Percentiles rank a stretch among this genome's conserved stretches.
These are phyloP conservation scores for Erodium chrysanthum DNA, from an alignment of 441 rosid species.

Conservation along the genomic window DNA sequence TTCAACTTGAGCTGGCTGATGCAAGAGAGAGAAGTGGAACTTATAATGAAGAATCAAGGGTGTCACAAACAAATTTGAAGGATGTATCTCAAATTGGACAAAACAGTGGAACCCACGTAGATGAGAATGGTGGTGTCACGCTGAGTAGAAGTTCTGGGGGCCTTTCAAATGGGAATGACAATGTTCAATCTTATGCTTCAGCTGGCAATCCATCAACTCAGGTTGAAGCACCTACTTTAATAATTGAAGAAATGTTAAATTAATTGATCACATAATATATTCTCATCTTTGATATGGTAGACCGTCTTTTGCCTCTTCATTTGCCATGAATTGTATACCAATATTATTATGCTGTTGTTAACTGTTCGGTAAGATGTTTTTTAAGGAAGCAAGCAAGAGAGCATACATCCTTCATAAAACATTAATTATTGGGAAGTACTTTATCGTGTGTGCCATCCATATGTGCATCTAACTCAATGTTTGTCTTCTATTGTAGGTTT, in stretches of 20 bases:
- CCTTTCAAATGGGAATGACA: slow-evolving; percentile 50
- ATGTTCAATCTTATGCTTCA: slow-evolving; percentile 32
- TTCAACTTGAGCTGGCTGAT: slow-evolving; percentile 72
- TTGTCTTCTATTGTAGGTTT: background rate
- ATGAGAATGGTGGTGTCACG: slow-evolving; percentile 36
- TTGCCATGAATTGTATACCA: background rate
- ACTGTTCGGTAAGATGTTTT: background rate
- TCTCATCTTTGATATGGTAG: background rate
- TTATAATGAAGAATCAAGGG: slow-evolving; percentile 24
- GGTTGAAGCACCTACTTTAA: slow-evolving; percentile 31
- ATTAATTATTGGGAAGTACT: background rate
- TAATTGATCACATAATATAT: background rate
- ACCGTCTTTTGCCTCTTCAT: background rate
- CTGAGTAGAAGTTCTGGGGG: slow-evolving; percentile 27
- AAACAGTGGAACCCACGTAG: slow-evolving; percentile 38
- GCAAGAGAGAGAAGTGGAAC: slow-evolving; percentile 56
- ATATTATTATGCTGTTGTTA: no score
- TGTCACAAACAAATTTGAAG: slow-evolving; percentile 27
- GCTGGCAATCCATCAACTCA: slow-evolving; percentile 37
- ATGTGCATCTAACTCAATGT: background rate
- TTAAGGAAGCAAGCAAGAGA: background rate
- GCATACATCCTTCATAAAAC: background rate
- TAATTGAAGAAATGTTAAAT: background rate
- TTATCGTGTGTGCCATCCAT: background rate
- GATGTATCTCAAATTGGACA: slow-evolving; percentile 49